Evolutionary conservation across 1,284 basidiomycete genomes (phyloP), one percentile per base, ranked within the genome.

Genomic region (Polyporus tsugae): DNA sequence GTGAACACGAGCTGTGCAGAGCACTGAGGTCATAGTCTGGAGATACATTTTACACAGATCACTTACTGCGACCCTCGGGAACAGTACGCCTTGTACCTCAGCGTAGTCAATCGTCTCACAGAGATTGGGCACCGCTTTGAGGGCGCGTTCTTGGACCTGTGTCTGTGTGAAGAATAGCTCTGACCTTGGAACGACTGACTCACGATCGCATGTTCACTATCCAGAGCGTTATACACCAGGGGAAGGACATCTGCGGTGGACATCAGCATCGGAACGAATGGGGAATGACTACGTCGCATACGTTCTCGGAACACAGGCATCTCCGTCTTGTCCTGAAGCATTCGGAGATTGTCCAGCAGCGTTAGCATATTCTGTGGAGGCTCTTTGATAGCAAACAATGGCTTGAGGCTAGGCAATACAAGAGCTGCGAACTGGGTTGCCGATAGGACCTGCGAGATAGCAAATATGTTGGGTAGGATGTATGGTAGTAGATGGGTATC

Each of bases 351-450:
- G 71, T 98, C 97, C 49, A 99, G 81, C 33, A 98, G 81, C 0
- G 95, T 97, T 64, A 97, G 81, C 93, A 98, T 96, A 75, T 97
- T 98, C 80, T 99, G 97, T 0, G 97, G 96, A 29, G 98, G 97
- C 76, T 99, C 98, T 79, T 95, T 96, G 74, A 99, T 84, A 0
- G 84, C 84, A 75, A 99, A 99, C 15, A 99, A 80, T 0, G 97
- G 97, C 76, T 94, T 96, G 44, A 99, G 84, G 76, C 92, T 94
- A 1, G 95, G 95, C 11, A 99, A 83, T 6, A 97, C 94, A 62
- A 90, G 87, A 1, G 83, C 84, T 0, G 92, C 91, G 76, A 99
- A 99, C 76, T 97, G 95, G 17, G 86, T 79, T 42, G 95, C 86
- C 22, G 91, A 89, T 57, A 99, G 84, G 36, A 90, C 87, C 71